Percentiles rank a stretch among this genome's conserved stretches.
Evolutionary conservation across 768 basidiomycete genomes (phyloP).

Genomic region (Russula virescens): DNA sequence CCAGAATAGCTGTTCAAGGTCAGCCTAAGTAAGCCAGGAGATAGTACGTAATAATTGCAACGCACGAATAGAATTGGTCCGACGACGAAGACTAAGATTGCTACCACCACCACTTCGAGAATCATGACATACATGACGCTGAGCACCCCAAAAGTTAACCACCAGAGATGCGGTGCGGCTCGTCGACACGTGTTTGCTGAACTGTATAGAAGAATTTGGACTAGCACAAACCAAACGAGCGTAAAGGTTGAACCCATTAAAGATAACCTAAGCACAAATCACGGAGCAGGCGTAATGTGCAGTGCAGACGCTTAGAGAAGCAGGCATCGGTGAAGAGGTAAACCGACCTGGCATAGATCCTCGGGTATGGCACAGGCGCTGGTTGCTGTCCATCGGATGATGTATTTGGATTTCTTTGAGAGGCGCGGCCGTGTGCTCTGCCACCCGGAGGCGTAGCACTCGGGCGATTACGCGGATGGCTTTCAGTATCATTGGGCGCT

Average conservation of each 20-base stretch:
- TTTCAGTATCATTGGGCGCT: not conserved
- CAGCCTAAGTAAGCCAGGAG: not conserved
- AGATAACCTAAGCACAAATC: conserved; percentile 42
- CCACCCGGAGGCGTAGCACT: not conserved
- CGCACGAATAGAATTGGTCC: conserved; percentile 75
- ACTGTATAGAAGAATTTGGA: conserved; percentile 74
- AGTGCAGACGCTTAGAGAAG: not conserved
- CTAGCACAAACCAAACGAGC: conserved; percentile 77
- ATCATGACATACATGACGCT: conserved; percentile 75
- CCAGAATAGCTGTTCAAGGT: conserved; percentile 53
- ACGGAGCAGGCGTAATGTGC: not conserved
- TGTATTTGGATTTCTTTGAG: not conserved
- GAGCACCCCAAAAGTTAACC: conserved; percentile 75
- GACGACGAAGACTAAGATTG: conserved; percentile 70
- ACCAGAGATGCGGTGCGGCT: conserved; percentile 79
- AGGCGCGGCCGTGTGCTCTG: not conserved
- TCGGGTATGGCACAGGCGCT: conserved; percentile 15
- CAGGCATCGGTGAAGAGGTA: not conserved
- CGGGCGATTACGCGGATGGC: not conserved
- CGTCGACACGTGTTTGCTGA: conserved; percentile 67
- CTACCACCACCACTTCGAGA: conserved; percentile 66
- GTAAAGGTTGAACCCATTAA: conserved; percentile 63
- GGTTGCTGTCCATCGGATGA: not conserved
- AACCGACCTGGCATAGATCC: conserved; percentile 20
- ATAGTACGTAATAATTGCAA: conserved; percentile 5